Conservation (phyloP, 331 rosid genomes). For the Rhamnella rubrinervis region DNA sequence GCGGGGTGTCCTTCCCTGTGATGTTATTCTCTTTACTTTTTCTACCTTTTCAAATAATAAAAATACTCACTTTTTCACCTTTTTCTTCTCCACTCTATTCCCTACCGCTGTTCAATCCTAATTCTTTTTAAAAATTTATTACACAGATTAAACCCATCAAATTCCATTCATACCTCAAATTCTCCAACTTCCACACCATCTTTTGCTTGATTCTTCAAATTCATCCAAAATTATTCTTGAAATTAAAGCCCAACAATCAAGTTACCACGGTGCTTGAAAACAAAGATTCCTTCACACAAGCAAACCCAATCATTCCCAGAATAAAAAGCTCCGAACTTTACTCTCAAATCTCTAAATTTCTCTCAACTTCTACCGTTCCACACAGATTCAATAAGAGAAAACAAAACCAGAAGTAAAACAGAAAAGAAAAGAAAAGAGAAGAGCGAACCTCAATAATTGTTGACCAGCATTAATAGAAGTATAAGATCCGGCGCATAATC, state of each 20-base stretch:
- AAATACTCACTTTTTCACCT: background rate
- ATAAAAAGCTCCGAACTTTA: slow-evolving; percentile 5
- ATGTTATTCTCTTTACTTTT: slow-evolving; percentile 13
- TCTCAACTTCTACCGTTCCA: background rate
- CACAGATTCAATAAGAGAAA: background rate
- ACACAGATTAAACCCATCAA: slow-evolving; percentile 11
- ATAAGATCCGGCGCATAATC: slow-evolving; percentile 16
- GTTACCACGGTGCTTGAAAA: background rate
- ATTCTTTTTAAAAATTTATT: background rate
- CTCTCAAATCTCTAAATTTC: slow-evolving; percentile 1
- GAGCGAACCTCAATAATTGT: slow-evolving; percentile 26
- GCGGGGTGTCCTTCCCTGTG: slow-evolving; percentile 12
- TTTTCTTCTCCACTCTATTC: slow-evolving; percentile 6
- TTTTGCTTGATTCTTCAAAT: background rate
- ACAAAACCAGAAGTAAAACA: background rate
- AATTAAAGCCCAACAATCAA: slow-evolving; percentile 2
- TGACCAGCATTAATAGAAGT: slow-evolving; percentile 3
- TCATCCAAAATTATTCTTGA: background rate
- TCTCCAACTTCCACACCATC: slow-evolving; percentile 1
- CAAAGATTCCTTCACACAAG: slow-evolving; percentile 12
- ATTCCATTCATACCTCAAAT: slow-evolving; percentile 9
- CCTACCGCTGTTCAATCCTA: background rate
- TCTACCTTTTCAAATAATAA: slow-evolving; percentile 5
- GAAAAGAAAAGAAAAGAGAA: background rate
- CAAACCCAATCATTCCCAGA: background rate